phyloP scores from a whole-genome alignment of 1,139 yeast genomes.

The Saccharomyces hybrid region DNA sequence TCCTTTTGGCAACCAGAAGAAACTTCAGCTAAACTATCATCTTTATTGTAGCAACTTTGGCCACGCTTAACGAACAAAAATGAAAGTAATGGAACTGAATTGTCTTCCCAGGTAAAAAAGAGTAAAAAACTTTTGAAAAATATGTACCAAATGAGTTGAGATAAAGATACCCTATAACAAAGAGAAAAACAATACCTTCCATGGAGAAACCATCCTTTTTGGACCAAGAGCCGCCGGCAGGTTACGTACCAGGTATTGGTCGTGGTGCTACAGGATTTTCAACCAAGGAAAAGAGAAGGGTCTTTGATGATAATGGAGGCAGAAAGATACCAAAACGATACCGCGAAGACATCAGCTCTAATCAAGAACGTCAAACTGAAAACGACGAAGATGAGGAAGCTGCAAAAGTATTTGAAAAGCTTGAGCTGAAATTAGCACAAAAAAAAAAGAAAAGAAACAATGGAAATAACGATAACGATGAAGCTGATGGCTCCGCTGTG shows the following conservation, averaged over 20 bases:
- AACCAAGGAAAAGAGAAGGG: constrained; percentile 59
- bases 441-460: constrained; percentile 26
- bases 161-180: neutral
- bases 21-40: neutral
- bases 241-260: constrained; percentile 88
- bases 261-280: constrained; percentile 94
- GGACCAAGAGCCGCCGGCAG: constrained; percentile 82
- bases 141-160: neutral
- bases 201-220: constrained; percentile 43
- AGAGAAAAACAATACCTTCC: neutral
- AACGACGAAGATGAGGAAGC: constrained; percentile 51
- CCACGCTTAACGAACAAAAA: too few species aligned
- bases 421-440: constrained; percentile 51
- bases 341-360: constrained; percentile 22
- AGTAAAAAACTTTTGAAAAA: neutral
- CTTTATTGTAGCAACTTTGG: neutral
- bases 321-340: constrained; percentile 15
- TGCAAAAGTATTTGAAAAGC: constrained; percentile 54
- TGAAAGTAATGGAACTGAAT: neutral
- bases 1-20: too few species aligned
- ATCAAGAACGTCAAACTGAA: constrained; percentile 33
- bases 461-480: constrained; percentile 19
- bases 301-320: constrained; percentile 4
- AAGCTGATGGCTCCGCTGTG: constrained; percentile 17
- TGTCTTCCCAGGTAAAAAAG: neutral